phyloP scores from a whole-genome alignment of 1,284 basidiomycete species.

The Bondarzewia mesenterica region DNA sequence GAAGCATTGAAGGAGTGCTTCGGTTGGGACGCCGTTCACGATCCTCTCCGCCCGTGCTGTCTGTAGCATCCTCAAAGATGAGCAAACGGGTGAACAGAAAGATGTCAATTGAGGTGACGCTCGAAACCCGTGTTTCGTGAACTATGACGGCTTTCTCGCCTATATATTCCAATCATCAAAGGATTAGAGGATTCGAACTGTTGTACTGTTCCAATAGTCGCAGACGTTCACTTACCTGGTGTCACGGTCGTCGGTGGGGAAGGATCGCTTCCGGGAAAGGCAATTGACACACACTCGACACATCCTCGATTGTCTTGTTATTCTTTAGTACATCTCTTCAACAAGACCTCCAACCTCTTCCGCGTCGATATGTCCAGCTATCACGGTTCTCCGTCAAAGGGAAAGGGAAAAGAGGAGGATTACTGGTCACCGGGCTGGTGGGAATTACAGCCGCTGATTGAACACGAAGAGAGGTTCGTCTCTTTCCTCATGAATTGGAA shows the following conservation, averaged over 20 bases:
- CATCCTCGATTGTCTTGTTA: too few species aligned
- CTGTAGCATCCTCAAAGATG: constrained; percentile 15
- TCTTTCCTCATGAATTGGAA: neutral
- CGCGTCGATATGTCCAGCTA: constrained; percentile 15
- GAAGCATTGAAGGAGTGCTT: constrained; percentile 71
- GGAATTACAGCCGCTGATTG: constrained; percentile 56
- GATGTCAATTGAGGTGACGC: neutral
- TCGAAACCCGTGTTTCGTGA: too few species aligned
- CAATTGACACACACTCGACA: too few species aligned
- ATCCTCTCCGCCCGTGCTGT: constrained; percentile 31
- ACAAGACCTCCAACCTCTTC: too few species aligned
- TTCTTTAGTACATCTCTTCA: too few species aligned
- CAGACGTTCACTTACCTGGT: too few species aligned
- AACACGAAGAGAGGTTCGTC: constrained; percentile 44
- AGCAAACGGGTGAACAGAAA: neutral
- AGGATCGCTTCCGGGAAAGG: too few species aligned
- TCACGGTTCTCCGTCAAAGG: constrained; percentile 38
- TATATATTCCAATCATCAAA: too few species aligned
- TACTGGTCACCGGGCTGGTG: constrained; percentile 64
- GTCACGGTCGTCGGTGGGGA: too few species aligned
- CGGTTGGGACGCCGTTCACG: constrained; percentile 55
- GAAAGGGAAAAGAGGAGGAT: constrained; percentile 45
- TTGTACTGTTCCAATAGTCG: too few species aligned
- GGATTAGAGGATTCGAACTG: too few species aligned
- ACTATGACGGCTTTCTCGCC: too few species aligned